A percentile compares a stretch with the other conserved stretches of the same genome.
phyloP scores from a whole-genome alignment of 108 stramenopile genomes.

The Fragilaria crotonensis region DNA sequence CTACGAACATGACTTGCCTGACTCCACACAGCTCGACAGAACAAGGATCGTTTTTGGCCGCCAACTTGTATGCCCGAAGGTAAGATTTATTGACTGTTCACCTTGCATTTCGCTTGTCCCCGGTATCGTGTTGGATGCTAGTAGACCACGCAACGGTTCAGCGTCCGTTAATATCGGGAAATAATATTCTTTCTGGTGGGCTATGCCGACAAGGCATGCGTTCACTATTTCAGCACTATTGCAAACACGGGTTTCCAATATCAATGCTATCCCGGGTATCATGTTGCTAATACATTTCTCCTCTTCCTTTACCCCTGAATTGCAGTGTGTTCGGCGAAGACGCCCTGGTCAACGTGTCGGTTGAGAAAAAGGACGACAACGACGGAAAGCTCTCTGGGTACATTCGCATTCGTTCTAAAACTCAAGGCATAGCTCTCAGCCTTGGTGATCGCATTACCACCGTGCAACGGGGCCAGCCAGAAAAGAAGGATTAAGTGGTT shows the following conservation, averaged over 20 bases:
- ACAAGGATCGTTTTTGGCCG: slow-evolving; percentile 91
- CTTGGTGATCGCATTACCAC: slow-evolving; percentile 98
- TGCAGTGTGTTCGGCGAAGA: slow-evolving; percentile 97
- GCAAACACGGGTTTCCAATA: slow-evolving; percentile 29
- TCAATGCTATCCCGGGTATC: slow-evolving; percentile 23
- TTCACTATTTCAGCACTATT: slow-evolving; percentile 31
- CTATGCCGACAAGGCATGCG: slow-evolving; percentile 74
- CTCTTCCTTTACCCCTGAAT: slow-evolving; percentile 15
- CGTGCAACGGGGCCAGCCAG: slow-evolving; percentile 74
- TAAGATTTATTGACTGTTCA: slow-evolving; percentile 23
- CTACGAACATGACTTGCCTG: slow-evolving; percentile 97
- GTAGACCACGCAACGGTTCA: slow-evolving; percentile 16
- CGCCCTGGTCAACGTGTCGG: slow-evolving; percentile 97
- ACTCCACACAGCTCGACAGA: slow-evolving; percentile 76
- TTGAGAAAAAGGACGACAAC: slow-evolving; percentile 97
- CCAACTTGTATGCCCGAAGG: slow-evolving; percentile 97
- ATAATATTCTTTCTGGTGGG: slow-evolving; percentile 20
- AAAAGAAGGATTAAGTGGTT: slow-evolving; percentile 14
- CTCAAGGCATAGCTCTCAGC: slow-evolving; percentile 98
- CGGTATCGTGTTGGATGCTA: slow-evolving; percentile 80
- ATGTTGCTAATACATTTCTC: slow-evolving; percentile 47
- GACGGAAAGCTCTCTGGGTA: slow-evolving; percentile 95
- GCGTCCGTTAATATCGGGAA: slow-evolving; percentile 72
- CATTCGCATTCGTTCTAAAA: slow-evolving; percentile 98
- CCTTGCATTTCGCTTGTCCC: slow-evolving; percentile 20